phyloP scores from a whole-genome alignment of 305 asterid species.

The Nicotiana rustica region DNA sequence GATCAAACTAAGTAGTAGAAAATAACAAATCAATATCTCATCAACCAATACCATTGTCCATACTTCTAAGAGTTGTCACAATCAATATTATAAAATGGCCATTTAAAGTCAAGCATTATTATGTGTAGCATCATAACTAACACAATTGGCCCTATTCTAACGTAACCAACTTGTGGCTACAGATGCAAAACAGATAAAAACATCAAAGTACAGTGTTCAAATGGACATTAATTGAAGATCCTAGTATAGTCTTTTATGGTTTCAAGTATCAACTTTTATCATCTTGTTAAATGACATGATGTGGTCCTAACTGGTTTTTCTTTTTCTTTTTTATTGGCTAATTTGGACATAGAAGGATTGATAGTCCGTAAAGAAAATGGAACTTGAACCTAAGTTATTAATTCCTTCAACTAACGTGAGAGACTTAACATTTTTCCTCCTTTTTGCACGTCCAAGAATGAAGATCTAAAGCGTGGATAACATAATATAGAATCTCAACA shows the following conservation, averaged over 20 bases:
- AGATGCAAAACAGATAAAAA: neutral
- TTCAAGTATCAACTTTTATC: neutral
- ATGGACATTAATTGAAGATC: conserved; percentile 7
- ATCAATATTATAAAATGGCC: neutral
- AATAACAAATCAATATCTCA: neutral
- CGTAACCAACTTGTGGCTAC: conserved; percentile 2
- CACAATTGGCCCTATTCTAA: neutral
- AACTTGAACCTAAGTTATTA: too few relatives aligned
- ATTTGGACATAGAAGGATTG: too few relatives aligned
- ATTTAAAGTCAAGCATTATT: neutral
- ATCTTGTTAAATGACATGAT: neutral
- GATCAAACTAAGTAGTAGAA: neutral
- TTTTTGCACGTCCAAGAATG: too few relatives aligned
- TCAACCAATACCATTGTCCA: neutral
- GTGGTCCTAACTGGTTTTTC: neutral
- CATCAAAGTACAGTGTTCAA: neutral
- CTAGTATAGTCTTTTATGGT: neutral
- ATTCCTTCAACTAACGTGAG: too few relatives aligned
- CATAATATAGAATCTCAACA: too few relatives aligned
- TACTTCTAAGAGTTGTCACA: neutral
- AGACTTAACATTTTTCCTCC: too few relatives aligned
- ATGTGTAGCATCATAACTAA: neutral
- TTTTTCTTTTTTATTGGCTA: too few relatives aligned
- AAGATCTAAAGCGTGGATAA: too few relatives aligned
- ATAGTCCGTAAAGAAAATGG: too few relatives aligned